Base-by-base conservation (phyloP, 352 stramenopile genomes). In the Phytophthora tentaculata region DNA sequence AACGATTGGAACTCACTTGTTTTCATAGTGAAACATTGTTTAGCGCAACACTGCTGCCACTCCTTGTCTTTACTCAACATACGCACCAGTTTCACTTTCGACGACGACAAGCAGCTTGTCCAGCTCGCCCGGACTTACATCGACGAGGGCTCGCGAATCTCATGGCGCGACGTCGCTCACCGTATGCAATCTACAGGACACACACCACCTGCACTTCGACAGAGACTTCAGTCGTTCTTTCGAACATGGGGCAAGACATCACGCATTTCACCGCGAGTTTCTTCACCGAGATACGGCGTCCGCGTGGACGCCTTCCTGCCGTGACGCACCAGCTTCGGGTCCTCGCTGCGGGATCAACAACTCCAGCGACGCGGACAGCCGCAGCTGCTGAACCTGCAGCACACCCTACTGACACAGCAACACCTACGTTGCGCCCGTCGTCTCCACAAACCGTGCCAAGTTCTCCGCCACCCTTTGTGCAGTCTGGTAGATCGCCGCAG, bases 1-100 rank as follows among this genome's bases (percentile, higher is more conserved):
- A 52, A 52, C n/a, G 39, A 43, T 16, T 61, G 54, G 54, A 14
- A 7, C 43, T 49, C 24, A 26, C n/a, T 17, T 6, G 44, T 61
- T 44, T 61, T 39, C 39, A 41, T 52, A 41, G 17, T 5, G 12
- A 50, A 59, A 26, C 20, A 3, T 52, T 29, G 41, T 12, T 44
- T 22, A 23, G 22, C 24, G 9, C 54, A 49, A 49, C 43, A 49
- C 26, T 17, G 3, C 19, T 49, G 43, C 9, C 4, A 16, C 6
- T 61, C 13, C 32, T 44, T 13, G 19, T 13, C 39, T 39, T n/a
- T n/a, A n/a, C n/a, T n/a, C n/a, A 4, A 16, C 22, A 39, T 52
- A n/a, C n/a, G 37, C 23, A 51, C 29, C 13, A n/a, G 14, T 19
- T 45, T 45, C 39, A 45, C 14, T 19, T 45, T 45, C 39, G 39